phyloP scores from a whole-genome alignment of 2,329 filamentous ascomycete species.

The Pseudopyricularia javanii region DNA sequence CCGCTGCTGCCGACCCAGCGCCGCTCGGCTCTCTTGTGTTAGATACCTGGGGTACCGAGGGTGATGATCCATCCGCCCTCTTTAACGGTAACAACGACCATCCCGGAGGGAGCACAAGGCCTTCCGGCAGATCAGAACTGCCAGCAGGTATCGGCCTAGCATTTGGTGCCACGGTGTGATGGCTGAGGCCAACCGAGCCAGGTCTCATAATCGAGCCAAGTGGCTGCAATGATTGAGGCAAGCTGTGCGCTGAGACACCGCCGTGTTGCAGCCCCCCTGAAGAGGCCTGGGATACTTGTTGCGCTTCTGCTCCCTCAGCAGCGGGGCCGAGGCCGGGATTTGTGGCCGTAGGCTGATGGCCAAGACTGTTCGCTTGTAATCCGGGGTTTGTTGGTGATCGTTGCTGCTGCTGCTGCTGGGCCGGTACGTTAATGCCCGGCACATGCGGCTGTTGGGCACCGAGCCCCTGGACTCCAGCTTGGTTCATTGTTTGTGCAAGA shows the following conservation, averaged over 20 bases:
- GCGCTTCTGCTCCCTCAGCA: not conserved
- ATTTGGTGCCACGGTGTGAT: constrained; percentile 20
- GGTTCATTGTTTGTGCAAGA: constrained; percentile 17
- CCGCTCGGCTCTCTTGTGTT: constrained; percentile 1
- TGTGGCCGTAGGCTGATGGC: not conserved
- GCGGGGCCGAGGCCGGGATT: not conserved
- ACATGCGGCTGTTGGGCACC: not conserved
- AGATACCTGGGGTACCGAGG: constrained; percentile 7
- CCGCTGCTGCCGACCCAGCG: constrained; percentile 7
- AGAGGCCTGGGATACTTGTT: not conserved
- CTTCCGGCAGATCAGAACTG: constrained; percentile 48
- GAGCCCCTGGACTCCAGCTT: not conserved
- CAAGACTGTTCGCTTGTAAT: not conserved
- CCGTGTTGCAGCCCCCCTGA: not conserved
- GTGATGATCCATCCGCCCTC: constrained; percentile 27
- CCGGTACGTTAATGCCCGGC: not conserved
- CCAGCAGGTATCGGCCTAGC: constrained; percentile 43
- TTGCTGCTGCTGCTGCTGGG: not conserved
- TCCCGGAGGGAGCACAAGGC: constrained; percentile 50
- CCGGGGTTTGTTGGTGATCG: not conserved
- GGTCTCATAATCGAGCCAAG: not conserved
- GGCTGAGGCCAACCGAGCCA: not conserved
- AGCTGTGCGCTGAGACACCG: not conserved
- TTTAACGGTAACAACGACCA: constrained; percentile 54
- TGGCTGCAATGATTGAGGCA: not conserved